These are phyloP conservation scores for Phytophthora rubi DNA, from an alignment of 352 stramenopile genomes.

Conservation along the genomic window DNA sequence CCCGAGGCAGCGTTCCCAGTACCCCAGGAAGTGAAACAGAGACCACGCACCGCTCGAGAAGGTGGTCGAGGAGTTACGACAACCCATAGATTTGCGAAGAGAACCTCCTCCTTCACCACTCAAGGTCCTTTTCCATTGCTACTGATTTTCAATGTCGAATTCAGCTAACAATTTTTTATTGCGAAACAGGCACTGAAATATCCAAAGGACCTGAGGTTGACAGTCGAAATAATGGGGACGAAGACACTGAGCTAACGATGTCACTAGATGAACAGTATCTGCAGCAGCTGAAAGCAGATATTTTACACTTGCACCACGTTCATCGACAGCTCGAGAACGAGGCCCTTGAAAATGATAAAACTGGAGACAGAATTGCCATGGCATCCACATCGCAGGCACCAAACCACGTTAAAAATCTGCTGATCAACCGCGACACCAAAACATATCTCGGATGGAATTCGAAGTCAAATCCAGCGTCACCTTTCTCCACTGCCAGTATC, in stretches of 20 bases:
- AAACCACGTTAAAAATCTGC: conserved; percentile 68
- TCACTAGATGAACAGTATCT: conserved; percentile 56
- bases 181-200: conserved; percentile 1
- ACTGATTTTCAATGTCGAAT: neutral
- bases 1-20: conserved; percentile 16
- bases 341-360: conserved; percentile 8
- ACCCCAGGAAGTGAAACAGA: conserved; percentile 35
- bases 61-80: conserved; percentile 25
- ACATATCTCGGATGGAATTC: conserved; percentile 23
- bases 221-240: neutral
- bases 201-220: conserved; percentile 10
- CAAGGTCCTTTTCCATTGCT: conserved; percentile 15
- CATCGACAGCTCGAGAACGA: conserved; percentile 29
- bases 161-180: neutral
- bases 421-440: conserved; percentile 57
- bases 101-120: conserved; percentile 23
- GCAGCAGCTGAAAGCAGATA: conserved; percentile 63
- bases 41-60: conserved; percentile 62
- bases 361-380: neutral
- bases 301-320: conserved; percentile 44
- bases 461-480: conserved; percentile 2
- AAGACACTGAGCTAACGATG: neutral
- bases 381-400: conserved; percentile 15
- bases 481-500: conserved; percentile 15
- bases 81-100: conserved; percentile 16